Base-by-base conservation (phyloP, 129 eudicot species). In the sunflower (Helianthus annuus) region DNA sequence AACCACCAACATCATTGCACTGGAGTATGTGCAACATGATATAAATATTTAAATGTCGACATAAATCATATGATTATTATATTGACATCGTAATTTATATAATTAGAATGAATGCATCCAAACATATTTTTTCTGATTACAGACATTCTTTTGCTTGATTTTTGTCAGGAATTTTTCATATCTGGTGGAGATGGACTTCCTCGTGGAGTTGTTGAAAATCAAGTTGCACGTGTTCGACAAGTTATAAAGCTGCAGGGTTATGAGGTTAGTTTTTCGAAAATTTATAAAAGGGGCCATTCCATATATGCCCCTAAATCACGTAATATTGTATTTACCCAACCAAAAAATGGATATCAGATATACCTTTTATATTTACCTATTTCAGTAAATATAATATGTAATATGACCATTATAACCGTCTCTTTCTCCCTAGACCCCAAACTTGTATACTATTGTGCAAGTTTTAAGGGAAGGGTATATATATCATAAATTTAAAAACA, bases 161-260 rank as follows among this genome's bases (percentile, higher is more conserved):
- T 34, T 36, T 11, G 1, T 63, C 69, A 95, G 99, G 99, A 95
- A 77, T 95, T 95, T 67, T 95, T 95, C 69, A 95, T 95, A 51
- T 95, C 99, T 74, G 99, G 97, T 63, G 99, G 99, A 61, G 99
- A 95, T 74, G 99, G 99, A n/a, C 96, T 95, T 72, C 99, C 97
- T 74, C 97, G 99, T 14, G 99, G 99, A 80, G 96, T 95, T 27
- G 99, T 95, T 68, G 99, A 95, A 77, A 95, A 95, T 82, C 95
- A 91, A 73, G 96, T 95, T 4, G 87, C 94, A 69, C 87, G 87
- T 66, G 88, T 85, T 65, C 96, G 97, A 24, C 96, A 90, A 81
- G 86, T 91, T 74, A 81, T 90, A 66, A 91, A 90, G 88, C 84
- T 95, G 85, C 90, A 82, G 52, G 79, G 91, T 48, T 85, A 86